A percentile compares a stretch with the other conserved stretches of the same genome.
Evolutionary conservation across 176 grass and related monocot species (phyloP).

Genomic region (Calamus simplicifolius): DNA sequence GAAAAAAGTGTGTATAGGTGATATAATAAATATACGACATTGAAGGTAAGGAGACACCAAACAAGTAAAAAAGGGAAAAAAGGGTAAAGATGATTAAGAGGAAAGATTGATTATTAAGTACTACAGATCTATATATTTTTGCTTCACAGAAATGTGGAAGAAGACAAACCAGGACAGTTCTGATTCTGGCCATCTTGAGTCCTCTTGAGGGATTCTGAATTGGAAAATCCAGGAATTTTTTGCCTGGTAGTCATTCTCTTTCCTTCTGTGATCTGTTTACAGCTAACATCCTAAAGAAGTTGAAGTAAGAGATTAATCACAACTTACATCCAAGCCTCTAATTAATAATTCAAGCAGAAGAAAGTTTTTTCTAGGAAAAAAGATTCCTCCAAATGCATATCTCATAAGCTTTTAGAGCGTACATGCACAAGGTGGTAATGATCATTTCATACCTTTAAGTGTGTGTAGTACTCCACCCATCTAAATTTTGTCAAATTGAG

Average conservation of each 20-base stretch:
- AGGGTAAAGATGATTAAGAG: too few relatives aligned
- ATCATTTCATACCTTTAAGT: constrained; percentile 36
- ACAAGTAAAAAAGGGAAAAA: too few relatives aligned
- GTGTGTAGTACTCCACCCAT: constrained; percentile 48
- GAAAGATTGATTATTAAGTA: too few relatives aligned
- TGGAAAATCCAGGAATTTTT: constrained; percentile 22
- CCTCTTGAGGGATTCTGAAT: constrained; percentile 43
- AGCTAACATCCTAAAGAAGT: constrained; percentile 28
- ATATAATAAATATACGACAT: too few relatives aligned
- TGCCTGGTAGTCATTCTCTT: constrained; percentile 21
- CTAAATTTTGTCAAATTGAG: constrained; percentile 33
- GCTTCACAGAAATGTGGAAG: background rate
- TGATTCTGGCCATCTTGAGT: constrained; percentile 40
- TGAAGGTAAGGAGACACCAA: too few relatives aligned
- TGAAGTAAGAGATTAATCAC: constrained; percentile 19
- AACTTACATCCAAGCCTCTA: too few relatives aligned
- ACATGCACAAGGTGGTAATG: too few relatives aligned
- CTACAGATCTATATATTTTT: background rate
- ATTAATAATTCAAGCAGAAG: constrained; percentile 5
- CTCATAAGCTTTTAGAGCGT: background rate
- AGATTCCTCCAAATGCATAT: background rate
- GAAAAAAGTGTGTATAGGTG: too few relatives aligned
- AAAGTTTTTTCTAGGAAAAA: background rate
- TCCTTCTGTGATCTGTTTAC: constrained; percentile 13
- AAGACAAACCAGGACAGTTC: constrained; percentile 47